These are phyloP conservation scores for Naegleria gruberi DNA, from an alignment of 208 protist species.

Conservation along the genomic window DNA sequence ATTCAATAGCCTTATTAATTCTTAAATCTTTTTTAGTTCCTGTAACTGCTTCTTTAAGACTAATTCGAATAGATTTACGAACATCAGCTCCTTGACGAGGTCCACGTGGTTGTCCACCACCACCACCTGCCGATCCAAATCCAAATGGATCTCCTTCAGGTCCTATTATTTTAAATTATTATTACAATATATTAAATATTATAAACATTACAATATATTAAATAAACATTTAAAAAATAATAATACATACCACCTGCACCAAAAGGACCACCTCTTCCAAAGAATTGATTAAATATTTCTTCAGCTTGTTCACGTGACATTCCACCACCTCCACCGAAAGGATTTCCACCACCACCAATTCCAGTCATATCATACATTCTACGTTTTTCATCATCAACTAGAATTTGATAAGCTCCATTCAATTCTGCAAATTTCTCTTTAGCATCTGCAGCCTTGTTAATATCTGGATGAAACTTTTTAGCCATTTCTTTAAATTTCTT, in stretches of 20 bases:
- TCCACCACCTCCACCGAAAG: not conserved
- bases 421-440: constrained; percentile 60
- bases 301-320: not conserved
- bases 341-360: not conserved
- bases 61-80: not conserved
- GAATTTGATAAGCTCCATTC: constrained; percentile 74
- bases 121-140: not conserved
- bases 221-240: not conserved
- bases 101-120: not conserved
- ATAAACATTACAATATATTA: no score
- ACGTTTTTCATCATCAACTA: constrained; percentile 68
- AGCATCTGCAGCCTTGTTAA: constrained; percentile 49
- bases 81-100: not conserved
- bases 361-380: constrained; percentile 82
- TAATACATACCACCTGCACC: no score
- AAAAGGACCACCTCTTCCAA: not conserved
- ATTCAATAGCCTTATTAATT: not conserved
- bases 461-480: constrained; percentile 63
- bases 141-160: not conserved
- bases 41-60: not conserved
- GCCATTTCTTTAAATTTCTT: constrained; percentile 67
- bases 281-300: constrained; percentile 21
- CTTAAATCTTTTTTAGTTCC: not conserved
- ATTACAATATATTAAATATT: no score
- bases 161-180: no score